Conservation (phyloP, 768 basidiomycete genomes). For the Mrakia blollopis region DNA sequence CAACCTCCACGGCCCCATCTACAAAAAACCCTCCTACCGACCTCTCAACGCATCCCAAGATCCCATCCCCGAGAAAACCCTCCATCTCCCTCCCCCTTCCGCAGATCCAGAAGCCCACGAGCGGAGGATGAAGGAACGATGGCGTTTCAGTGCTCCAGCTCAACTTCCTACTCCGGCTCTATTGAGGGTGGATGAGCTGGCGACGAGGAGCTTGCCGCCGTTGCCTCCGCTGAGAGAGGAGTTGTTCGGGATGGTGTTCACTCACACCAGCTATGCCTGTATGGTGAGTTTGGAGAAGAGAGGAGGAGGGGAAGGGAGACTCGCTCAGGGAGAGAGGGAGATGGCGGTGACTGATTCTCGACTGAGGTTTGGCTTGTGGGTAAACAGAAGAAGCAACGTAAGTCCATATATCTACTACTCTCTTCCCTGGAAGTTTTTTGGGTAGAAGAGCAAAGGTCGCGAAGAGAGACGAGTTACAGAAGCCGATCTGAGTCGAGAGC, state of each 20-base stretch:
- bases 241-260: not conserved
- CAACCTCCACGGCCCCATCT: not conserved
- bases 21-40: not conserved
- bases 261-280: not conserved
- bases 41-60: not conserved
- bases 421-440: not conserved
- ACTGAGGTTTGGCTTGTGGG: not conserved
- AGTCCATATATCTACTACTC: not conserved
- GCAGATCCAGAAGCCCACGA: too few species aligned
- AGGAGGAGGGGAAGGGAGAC: not conserved
- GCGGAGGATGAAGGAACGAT: not conserved
- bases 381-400: not conserved
- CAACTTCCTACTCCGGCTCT: not conserved
- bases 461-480: not conserved
- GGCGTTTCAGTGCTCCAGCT: not conserved
- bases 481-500: not conserved
- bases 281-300: not conserved
- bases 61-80: not conserved
- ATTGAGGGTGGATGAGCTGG: not conserved
- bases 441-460: not conserved
- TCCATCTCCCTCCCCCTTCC: too few species aligned
- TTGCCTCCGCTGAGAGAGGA: not conserved
- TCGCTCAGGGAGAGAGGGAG: not conserved
- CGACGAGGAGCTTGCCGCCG: not conserved
- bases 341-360: not conserved